Evolutionary conservation across 371 early-diverging fungal species (phyloP).

Genomic region (Actinomortierella wolfii): DNA sequence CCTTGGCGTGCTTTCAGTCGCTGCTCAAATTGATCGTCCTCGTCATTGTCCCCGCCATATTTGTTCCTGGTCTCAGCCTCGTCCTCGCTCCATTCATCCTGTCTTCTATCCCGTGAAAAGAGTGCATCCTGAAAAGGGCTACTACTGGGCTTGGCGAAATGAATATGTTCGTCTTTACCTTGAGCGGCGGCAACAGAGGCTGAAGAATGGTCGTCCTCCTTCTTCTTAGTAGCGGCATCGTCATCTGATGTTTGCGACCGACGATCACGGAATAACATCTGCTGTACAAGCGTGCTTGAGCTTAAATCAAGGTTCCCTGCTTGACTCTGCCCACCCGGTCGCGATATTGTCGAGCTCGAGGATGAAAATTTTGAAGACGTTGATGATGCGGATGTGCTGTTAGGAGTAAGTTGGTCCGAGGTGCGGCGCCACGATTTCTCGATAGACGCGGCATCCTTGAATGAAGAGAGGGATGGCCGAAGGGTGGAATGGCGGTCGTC

Average conservation of each 20-base stretch:
- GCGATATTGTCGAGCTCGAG: neutral
- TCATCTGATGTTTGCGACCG: slow-evolving; percentile 15
- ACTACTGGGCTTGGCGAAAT: no score
- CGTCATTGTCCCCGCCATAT: slow-evolving; percentile 2
- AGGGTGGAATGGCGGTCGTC: neutral
- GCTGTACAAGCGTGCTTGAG: slow-evolving; percentile 42
- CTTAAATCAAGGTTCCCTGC: slow-evolving; percentile 41
- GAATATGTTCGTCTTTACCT: neutral
- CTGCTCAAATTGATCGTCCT: slow-evolving; percentile 3
- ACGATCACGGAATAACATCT: slow-evolving; percentile 40
- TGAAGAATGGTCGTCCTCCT: slow-evolving; percentile 7
- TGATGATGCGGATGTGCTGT: slow-evolving; percentile 2
- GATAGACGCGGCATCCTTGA: slow-evolving; percentile 20
- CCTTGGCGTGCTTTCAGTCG: no score
- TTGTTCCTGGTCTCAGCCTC: neutral
- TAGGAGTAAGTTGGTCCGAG: slow-evolving; percentile 14
- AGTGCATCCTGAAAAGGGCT: no score
- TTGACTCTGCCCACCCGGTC: slow-evolving; percentile 3
- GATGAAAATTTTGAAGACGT: neutral
- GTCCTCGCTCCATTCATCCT: neutral
- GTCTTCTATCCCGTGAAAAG: no score
- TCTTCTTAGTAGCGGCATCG: slow-evolving; percentile 4
- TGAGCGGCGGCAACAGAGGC: slow-evolving; percentile 11
- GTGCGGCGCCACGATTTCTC: slow-evolving; percentile 38
- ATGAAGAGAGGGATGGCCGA: slow-evolving; percentile 14